Percentiles rank a stretch among this genome's conserved stretches.
These are phyloP conservation scores for Ceratobasidium sp. DNA, from an alignment of 1,284 basidiomycete genomes.

Conservation along the genomic window DNA sequence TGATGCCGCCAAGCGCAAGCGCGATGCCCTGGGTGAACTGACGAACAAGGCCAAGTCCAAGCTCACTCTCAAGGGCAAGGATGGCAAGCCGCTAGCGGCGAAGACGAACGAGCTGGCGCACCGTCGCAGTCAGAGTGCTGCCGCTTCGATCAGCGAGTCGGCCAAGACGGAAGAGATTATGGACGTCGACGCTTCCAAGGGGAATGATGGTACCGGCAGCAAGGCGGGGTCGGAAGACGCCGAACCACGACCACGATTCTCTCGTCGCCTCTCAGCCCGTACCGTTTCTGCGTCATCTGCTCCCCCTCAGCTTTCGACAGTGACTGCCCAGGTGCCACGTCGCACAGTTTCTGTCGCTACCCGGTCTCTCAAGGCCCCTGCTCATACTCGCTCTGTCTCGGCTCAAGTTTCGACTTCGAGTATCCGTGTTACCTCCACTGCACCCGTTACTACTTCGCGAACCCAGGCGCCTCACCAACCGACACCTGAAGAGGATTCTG, in stretches of 20 bases:
- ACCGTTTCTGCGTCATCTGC: slow-evolving; percentile 30
- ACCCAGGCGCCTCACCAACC: slow-evolving; percentile 9
- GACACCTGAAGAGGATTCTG: slow-evolving; percentile 59
- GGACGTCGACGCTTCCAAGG: slow-evolving; percentile 34
- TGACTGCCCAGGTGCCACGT: slow-evolving; percentile 26
- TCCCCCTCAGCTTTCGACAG: slow-evolving; percentile 8
- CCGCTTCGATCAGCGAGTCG: not conserved
- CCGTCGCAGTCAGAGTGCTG: slow-evolving; percentile 45
- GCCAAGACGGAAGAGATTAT: slow-evolving; percentile 21
- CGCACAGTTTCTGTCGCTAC: slow-evolving; percentile 35
- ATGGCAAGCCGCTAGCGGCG: slow-evolving; percentile 19
- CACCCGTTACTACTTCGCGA: slow-evolving; percentile 50
- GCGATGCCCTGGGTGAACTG: slow-evolving; percentile 47
- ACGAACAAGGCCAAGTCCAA: slow-evolving; percentile 47
- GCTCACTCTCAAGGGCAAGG: slow-evolving; percentile 21
- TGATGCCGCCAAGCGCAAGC: slow-evolving; percentile 48
- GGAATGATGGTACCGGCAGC: slow-evolving; percentile 39
- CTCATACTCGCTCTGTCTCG: slow-evolving; percentile 51
- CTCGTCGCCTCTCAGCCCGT: slow-evolving; percentile 45
- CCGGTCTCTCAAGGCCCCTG: slow-evolving; percentile 7
- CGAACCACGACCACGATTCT: slow-evolving; percentile 37
- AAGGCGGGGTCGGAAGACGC: slow-evolving; percentile 29
- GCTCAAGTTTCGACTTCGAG: slow-evolving; percentile 54
- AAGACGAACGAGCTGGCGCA: slow-evolving; percentile 30
- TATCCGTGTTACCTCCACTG: slow-evolving; percentile 51